A percentile compares a stretch with the other conserved stretches of the same genome.
These are phyloP conservation scores for Arthrobotrys conoides DNA, from an alignment of 2,329 filamentous ascomycete species.

Conservation along the genomic window DNA sequence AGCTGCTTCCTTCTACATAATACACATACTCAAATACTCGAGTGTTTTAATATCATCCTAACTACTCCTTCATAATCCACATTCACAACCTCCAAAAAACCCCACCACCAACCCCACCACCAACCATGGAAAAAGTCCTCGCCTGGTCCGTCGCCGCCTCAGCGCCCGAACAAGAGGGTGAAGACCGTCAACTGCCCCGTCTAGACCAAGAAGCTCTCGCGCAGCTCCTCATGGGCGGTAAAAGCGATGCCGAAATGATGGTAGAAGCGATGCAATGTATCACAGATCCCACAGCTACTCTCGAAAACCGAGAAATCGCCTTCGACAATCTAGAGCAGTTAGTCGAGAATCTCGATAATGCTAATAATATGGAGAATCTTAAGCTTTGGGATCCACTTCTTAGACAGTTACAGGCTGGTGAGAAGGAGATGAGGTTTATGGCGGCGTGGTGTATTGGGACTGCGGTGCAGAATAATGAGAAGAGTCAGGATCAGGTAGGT, in stretches of 20 bases:
- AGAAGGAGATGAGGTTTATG: conserved; percentile 82
- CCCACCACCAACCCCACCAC: conserved; percentile 62
- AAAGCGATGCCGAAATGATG: conserved; percentile 92
- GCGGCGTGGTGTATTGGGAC: conserved; percentile 96
- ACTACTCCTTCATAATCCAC: background rate
- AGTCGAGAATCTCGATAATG: conserved; percentile 93
- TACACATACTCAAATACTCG: background rate
- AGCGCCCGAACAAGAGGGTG: conserved; percentile 65
- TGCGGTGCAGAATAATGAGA: conserved; percentile 94
- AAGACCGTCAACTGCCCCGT: conserved; percentile 65
- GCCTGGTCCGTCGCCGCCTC: conserved; percentile 65
- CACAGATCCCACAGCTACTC: conserved; percentile 74
- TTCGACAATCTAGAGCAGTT: conserved; percentile 97
- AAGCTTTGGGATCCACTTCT: conserved; percentile 87
- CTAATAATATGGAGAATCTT: conserved; percentile 88
- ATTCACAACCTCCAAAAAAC: conserved; percentile 58
- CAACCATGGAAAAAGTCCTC: conserved; percentile 65
- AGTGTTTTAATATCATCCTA: background rate
- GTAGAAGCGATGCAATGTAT: conserved; percentile 84
- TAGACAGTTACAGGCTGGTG: conserved; percentile 76
- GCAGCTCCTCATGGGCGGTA: conserved; percentile 82
- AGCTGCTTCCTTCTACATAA: background rate
- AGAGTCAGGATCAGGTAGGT: conserved; percentile 78
- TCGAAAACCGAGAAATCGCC: conserved; percentile 83
- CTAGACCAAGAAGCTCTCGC: conserved; percentile 77